Percentiles rank a stretch among this genome's conserved stretches.
Conservation (phyloP, 768 basidiomycete species). For the Suillus tomentosus region DNA sequence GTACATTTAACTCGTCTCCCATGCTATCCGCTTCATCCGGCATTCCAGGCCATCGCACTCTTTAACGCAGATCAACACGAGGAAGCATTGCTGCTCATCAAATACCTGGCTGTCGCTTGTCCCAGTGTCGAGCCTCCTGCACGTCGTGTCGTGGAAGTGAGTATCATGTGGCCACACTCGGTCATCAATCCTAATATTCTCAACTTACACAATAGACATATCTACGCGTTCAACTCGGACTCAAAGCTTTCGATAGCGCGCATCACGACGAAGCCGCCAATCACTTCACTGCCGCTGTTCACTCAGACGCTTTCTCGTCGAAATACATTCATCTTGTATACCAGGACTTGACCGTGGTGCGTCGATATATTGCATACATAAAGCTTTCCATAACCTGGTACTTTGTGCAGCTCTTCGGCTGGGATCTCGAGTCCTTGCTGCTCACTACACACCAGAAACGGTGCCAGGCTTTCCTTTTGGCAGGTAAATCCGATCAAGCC, state of each 20-base stretch:
- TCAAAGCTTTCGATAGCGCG: too few species aligned
- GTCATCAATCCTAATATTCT: too few species aligned
- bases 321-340: neutral
- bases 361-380: too few species aligned
- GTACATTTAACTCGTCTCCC: neutral
- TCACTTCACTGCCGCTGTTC: neutral
- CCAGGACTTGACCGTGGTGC: neutral
- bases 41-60: neutral
- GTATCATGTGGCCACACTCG: neutral
- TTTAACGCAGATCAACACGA: neutral
- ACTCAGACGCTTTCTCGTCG: neutral
- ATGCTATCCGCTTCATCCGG: neutral
- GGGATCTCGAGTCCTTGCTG: neutral
- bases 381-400: neutral
- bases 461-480: neutral
- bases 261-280: neutral
- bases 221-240: neutral
- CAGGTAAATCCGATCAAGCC: neutral
- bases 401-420: neutral
- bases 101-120: neutral
- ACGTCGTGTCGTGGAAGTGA: neutral
- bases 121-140: neutral
- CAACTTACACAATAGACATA: neutral
- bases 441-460: neutral
- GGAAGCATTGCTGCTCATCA: neutral